Base-by-base conservation (phyloP, 108 stramenopile genomes). In the Epithemia pelagica region DNA sequence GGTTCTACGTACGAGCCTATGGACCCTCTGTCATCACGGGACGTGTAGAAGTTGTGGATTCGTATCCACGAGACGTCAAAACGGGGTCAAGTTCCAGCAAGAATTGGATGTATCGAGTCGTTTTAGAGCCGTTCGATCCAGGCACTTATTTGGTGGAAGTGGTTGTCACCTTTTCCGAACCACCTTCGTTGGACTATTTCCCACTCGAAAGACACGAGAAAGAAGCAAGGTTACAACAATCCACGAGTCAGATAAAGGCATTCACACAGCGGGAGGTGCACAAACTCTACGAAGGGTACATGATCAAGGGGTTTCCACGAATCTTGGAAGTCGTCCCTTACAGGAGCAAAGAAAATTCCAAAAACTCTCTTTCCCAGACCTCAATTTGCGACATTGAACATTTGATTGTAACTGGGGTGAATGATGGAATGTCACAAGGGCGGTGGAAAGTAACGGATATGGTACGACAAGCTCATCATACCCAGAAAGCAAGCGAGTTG, bases 61-160 rank as follows among this genome's bases (percentile, higher is more conserved):
- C 5, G 10, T 5, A 46, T 23, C 58, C 69, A 18, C 69, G 69
- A 23, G 29, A 59, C 22, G 54, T 70, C 3, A n/a, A 10, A 33
- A 68, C 30, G 1, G 30, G 56, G 7, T 5, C 37, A 46, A 54
- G 24, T 53, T 28, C 0, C 23, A n/a, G 22, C 61, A 32, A 26
- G 23, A 71, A 68, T 73, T 58, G 69, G 1, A 63, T 69, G 0
- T 87, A 90, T 61, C 62, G 52, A 0, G 53, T 82, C 24, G 59
- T 54, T 53, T 71, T 87, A 30, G 51, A 27, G n/a, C 80, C 80
- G 22, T 30, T 70, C 0, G 85, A 87, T 78, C 69, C 76, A 28
- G 89, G 89, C 56, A 52, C 68, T 5, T 90, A 87, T 61, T 85
- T 83, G 0, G 68, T 90, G 8, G 89, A 90, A 76, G 84, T 85